Evolutionary conservation across 2,329 filamentous ascomycete genomes (phyloP), one percentile per base, ranked within the genome.

Genomic region (Neonectria hederae): DNA sequence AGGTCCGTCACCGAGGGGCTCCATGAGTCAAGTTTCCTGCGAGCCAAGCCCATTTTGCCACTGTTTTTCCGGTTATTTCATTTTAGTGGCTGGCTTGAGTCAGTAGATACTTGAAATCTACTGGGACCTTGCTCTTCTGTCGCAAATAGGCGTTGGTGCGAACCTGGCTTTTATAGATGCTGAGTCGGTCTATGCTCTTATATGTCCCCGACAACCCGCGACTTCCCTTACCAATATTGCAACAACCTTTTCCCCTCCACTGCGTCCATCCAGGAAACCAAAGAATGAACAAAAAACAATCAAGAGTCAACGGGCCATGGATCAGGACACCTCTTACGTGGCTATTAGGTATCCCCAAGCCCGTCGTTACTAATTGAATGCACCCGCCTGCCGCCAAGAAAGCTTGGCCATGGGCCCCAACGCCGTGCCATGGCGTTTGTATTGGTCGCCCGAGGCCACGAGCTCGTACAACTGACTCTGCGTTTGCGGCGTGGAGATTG

Each of bases 361-460:
- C 60, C 64, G 63, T 58, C 58, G 67, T 72, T 73, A 69, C 71
- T 73, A 70, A 73, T 60, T 63, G 69, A 71, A 69, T 71, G 64
- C 57, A 60, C 61, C 60, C 65, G 65, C 60, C 59, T 59, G 68
- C 61, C 59, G 61, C 56, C 54, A 61, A 69, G 70, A 65, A 69
- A 66, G 66, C 59, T 56, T 65, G 65, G 65, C 69, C 57, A 52
- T 54, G 56, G 55, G 58, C 45, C 42, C 66, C 46, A 49, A 65
- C 61, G 63, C 38, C 59, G 60, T 56, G 65, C 59, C 66, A 42
- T 65, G 22, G 57, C 58, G 40, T 56, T 65, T 64, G 54, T 52
- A 72, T 72, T 72, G 66, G 68, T 43, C 58, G 35, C 28, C 38
- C 30, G 14, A 11, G 32, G 42, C 42, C 35, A 42, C 26, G 49